A percentile compares a stretch with the other conserved stretches of the same genome.
These are phyloP conservation scores for Euphorbia pulcherrima DNA, from an alignment of 345 rosid species.

Conservation along the genomic window DNA sequence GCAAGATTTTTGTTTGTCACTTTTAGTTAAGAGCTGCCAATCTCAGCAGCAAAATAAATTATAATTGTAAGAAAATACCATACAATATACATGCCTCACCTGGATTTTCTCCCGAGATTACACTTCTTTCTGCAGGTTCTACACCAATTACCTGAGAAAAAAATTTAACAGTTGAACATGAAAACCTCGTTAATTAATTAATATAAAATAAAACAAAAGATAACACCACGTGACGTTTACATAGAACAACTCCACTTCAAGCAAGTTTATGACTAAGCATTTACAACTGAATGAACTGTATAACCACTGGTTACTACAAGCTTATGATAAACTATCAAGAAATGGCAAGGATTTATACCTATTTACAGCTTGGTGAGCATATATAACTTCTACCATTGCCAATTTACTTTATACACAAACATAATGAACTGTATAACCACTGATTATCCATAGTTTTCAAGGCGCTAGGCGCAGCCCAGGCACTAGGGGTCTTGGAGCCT, in stretches of 20 bases:
- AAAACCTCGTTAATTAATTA: neutral
- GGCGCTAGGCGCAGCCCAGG: too few species aligned
- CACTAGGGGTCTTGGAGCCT: too few species aligned
- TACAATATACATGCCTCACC: constrained; percentile 36
- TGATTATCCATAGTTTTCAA: too few species aligned
- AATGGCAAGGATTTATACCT: neutral
- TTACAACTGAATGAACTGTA: neutral
- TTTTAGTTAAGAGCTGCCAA: constrained; percentile 15
- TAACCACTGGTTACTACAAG: too few species aligned
- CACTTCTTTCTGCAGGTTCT: constrained; percentile 93
- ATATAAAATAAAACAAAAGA: neutral
- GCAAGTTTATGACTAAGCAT: neutral
- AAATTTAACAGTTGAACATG: constrained; percentile 8
- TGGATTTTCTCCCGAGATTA: constrained; percentile 75
- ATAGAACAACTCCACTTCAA: neutral
- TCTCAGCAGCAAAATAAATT: constrained; percentile 8
- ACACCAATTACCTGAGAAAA: constrained; percentile 78
- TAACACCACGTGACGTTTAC: neutral
- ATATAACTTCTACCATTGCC: neutral
- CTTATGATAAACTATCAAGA: neutral
- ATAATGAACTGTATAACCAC: neutral
- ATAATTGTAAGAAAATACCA: constrained; percentile 13
- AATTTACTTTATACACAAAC: neutral
- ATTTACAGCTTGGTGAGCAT: neutral
- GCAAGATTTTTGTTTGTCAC: constrained; percentile 8